Conservation (phyloP, 352 stramenopile genomes). For the Pythium phragmitis region DNA sequence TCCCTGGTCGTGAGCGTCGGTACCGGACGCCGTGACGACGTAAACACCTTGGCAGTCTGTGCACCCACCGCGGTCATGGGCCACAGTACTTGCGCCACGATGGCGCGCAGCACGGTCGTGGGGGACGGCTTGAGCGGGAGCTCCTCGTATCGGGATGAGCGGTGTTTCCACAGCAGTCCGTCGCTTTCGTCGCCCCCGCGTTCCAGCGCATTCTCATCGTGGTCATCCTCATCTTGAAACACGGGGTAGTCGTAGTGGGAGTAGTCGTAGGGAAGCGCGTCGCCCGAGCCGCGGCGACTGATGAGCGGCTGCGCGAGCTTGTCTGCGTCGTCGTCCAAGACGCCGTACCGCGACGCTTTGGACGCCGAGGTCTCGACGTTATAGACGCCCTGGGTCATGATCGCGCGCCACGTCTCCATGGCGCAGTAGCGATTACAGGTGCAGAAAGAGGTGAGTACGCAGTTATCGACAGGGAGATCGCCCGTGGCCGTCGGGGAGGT, state of each 20-base stretch:
- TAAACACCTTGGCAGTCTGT: slow-evolving; percentile 27
- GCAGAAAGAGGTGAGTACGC: background rate
- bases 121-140: slow-evolving; percentile 18
- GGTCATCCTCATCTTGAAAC: slow-evolving; percentile 4
- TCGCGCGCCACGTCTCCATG: slow-evolving; percentile 28
- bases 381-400: slow-evolving; percentile 31
- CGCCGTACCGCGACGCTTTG: slow-evolving; percentile 28
- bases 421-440: background rate
- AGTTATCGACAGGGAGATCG: background rate
- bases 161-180: slow-evolving; percentile 10
- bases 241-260: slow-evolving; percentile 1
- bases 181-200: background rate
- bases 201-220: slow-evolving; percentile 9
- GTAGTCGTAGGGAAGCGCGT: slow-evolving; percentile 1
- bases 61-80: slow-evolving; percentile 25
- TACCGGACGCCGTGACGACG: background rate
- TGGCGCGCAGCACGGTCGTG: slow-evolving; percentile 14
- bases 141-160: slow-evolving; percentile 9
- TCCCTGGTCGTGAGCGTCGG: background rate
- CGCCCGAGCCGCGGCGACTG: slow-evolving; percentile 19
- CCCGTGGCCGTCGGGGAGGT: background rate
- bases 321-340: slow-evolving; percentile 34
- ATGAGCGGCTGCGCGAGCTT: slow-evolving; percentile 44
- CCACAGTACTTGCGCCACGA: slow-evolving; percentile 27
- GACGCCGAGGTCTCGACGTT: slow-evolving; percentile 9